Evolutionary conservation across 1,284 basidiomycete genomes (phyloP), one percentile per base, ranked within the genome.

Genomic region (Vanrija sp.): DNA sequence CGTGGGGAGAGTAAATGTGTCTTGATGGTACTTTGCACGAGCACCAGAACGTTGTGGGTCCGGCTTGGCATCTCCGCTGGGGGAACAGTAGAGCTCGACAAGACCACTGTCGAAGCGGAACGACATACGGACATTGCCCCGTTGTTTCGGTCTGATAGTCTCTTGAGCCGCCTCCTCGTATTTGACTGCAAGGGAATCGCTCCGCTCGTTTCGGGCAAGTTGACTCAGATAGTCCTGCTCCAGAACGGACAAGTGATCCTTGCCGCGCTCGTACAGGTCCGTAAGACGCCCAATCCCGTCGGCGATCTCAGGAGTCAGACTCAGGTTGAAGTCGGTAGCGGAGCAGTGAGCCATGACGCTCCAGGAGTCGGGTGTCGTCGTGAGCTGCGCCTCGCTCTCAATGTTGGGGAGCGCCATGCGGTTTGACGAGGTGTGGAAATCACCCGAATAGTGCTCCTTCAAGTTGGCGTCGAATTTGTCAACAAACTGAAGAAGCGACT

Each of bases 301-400:
- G 3, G 88, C 84, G 49, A 95, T 86, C 23, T 83, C 82, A 0
- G 91, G 86, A 63, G 93, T 89, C 16, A 96, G 78, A 59, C 91
- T 86, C 35, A 95, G 78, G 49, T 89, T 81, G 72, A 95, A 94
- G 23, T 92, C 92, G 59, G 84, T 89, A 54, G 95, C 88, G 45
- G 82, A 82, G 4, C 88, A 88, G 47, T 80, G 79, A 45, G 90
- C 79, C 69, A 81, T 83, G 25, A 90, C 72, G 48, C 83, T 81
- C 56, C 84, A 82, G 14, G 79, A 78, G 3, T 79, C 73, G 2
- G 79, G 76, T 5, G 78, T 79, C 8, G 84, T 81, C 2, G 84
- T 83, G 45, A 84, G 77, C 44, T 87, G 83, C 0, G 87, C 88
- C 52, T 82, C 84, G 83, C 89, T 87, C 52, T 86, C 82, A 4